Evolutionary conservation across 805 yeast species (phyloP).

Genomic region (Candida mattraensis): DNA sequence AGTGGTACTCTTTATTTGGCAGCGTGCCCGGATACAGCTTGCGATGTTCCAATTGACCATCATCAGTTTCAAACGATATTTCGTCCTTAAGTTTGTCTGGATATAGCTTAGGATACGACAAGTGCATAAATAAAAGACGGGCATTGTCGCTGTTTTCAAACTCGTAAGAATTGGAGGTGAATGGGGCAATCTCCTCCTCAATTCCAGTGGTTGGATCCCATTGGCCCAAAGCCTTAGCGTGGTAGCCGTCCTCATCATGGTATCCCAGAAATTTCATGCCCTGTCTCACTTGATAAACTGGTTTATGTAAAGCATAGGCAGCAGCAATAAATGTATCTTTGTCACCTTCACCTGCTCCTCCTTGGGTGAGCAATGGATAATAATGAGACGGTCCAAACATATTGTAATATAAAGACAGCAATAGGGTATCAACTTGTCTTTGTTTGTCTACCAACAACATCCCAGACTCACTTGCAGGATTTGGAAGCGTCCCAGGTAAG

Average conservation of each 20-base stretch:
- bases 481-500: conserved; percentile 62
- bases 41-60: conserved; percentile 25
- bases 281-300: conserved; percentile 49
- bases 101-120: conserved; percentile 55
- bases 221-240: conserved; percentile 46
- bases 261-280: conserved; percentile 54
- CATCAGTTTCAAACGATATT: conserved; percentile 12
- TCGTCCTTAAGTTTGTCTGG: conserved; percentile 29
- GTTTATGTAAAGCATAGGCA: conserved; percentile 42
- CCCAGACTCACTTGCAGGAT: conserved; percentile 70
- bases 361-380: conserved; percentile 67
- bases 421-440: conserved; percentile 52
- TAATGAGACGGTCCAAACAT: conserved; percentile 62
- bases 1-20: conserved; percentile 34
- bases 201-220: conserved; percentile 41
- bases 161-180: conserved; percentile 31
- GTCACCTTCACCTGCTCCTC: conserved; percentile 77
- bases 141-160: conserved; percentile 25
- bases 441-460: conserved; percentile 61
- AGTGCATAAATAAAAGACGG: conserved; percentile 49
- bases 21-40: conserved; percentile 33
- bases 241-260: conserved; percentile 33
- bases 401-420: conserved; percentile 63
- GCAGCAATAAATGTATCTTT: conserved; percentile 76
- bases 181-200: conserved; percentile 17